Conservation (phyloP, 2,329 filamentous ascomycete genomes). For the Alternaria angustiovoidea region DNA sequence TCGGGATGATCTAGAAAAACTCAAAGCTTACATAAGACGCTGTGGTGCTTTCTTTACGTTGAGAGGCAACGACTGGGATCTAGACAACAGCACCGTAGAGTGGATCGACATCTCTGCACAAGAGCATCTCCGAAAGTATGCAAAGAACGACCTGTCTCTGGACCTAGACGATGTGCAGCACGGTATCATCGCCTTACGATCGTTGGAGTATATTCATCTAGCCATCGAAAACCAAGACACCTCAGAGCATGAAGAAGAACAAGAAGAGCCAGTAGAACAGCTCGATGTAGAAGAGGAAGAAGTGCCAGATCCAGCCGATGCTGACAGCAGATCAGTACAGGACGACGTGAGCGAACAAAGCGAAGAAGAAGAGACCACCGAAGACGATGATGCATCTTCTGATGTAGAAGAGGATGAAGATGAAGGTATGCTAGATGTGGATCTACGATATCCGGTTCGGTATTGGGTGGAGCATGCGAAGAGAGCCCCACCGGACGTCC, state of each 20-base stretch:
- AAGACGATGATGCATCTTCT: conserved; percentile 1
- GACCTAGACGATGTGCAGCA: conserved; percentile 32
- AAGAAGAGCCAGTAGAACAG: not conserved
- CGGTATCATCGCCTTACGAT: conserved; percentile 35
- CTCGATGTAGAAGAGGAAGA: conserved; percentile 1
- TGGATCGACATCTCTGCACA: conserved; percentile 34
- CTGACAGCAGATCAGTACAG: not conserved
- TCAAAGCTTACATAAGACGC: conserved; percentile 28
- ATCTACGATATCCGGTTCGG: conserved; percentile 29
- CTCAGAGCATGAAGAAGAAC: not conserved
- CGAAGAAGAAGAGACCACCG: not conserved
- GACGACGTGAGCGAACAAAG: not conserved
- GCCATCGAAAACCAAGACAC: conserved; percentile 10
- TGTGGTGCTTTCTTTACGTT: conserved; percentile 35
- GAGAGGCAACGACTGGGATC: conserved; percentile 25
- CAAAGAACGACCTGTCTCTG: conserved; percentile 28
- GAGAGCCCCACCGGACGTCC: conserved; percentile 26
- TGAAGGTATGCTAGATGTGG: conserved; percentile 5
- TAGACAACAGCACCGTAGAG: conserved; percentile 29
- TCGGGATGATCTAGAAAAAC: conserved; percentile 19
- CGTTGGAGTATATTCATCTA: conserved; percentile 27
- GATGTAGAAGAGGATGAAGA: conserved; percentile 12
- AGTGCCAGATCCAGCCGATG: not conserved
- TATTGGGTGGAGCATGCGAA: conserved; percentile 37
- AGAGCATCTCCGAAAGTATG: conserved; percentile 29